phyloP scores from a whole-genome alignment of 257 asterid species.

The Osmanthus fragrans region DNA sequence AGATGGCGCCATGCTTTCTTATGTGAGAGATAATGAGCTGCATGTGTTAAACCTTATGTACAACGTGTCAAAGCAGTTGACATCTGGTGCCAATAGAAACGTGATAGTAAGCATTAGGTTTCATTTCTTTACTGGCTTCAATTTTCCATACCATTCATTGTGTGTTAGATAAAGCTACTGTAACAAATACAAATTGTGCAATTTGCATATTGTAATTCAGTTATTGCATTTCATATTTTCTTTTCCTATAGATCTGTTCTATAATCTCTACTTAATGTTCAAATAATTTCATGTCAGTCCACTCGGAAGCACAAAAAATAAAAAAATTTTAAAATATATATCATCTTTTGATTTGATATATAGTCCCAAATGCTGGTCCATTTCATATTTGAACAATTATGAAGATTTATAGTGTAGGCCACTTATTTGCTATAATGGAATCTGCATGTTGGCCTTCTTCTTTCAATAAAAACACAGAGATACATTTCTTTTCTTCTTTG shows the following conservation, averaged over 20 bases:
- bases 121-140: constrained; percentile 19
- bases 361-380: not conserved
- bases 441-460: not conserved
- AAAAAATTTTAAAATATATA: no score
- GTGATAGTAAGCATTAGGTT: constrained; percentile 51
- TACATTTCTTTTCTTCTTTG: constrained; percentile 1
- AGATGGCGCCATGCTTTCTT: constrained; percentile 83
- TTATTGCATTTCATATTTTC: not conserved
- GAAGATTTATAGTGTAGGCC: not conserved
- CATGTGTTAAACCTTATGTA: constrained; percentile 55
- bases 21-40: constrained; percentile 74
- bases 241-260: not conserved
- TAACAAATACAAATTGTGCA: not conserved
- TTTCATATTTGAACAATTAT: not conserved
- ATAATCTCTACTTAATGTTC: not conserved
- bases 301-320: not conserved
- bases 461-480: not conserved
- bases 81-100: constrained; percentile 65
- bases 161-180: not conserved
- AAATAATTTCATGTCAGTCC: not conserved
- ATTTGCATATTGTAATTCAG: not conserved
- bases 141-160: not conserved
- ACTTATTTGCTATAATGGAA: not conserved
- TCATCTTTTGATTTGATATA: not conserved
- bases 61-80: constrained; percentile 65